Evolutionary conservation across 148 eudicot species (phyloP).

Genomic region (Selenicereus undatus): DNA sequence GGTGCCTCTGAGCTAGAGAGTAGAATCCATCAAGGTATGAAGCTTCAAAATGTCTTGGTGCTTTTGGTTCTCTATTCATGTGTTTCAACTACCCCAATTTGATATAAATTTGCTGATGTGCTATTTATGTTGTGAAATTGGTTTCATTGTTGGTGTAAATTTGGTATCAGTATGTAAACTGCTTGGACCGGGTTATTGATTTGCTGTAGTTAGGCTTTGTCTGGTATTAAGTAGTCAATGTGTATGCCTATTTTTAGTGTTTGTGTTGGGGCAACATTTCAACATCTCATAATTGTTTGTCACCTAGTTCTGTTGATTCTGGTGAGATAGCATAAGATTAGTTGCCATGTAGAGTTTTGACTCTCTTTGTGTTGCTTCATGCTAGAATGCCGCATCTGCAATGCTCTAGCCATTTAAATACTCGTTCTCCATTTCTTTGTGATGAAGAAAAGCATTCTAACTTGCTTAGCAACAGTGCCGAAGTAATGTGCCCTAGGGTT

Average conservation of each 20-base stretch:
- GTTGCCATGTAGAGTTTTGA: conserved; percentile 7
- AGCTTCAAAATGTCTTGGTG: background rate
- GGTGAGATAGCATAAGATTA: conserved; percentile 7
- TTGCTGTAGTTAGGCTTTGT: conserved; percentile 7
- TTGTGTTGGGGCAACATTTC: background rate
- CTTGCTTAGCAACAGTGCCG: background rate
- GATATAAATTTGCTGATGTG: background rate
- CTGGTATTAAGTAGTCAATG: background rate
- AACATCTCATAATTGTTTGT: background rate
- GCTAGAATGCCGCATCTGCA: background rate
- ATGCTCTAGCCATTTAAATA: background rate
- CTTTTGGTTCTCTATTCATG: background rate
- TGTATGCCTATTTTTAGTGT: background rate
- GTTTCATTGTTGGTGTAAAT: background rate
- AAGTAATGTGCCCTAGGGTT: background rate
- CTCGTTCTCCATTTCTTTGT: background rate
- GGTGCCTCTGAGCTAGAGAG: conserved; percentile 64
- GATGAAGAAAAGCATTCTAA: background rate
- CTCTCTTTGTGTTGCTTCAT: background rate
- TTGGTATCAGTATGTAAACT: background rate
- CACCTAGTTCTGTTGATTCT: background rate
- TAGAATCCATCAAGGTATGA: conserved; percentile 57
- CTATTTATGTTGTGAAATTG: background rate
- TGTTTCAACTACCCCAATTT: background rate
- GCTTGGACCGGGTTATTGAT: background rate